Conservation (phyloP, 2,329 filamentous ascomycete species). For the Colletotrichum sansevieriae region DNA sequence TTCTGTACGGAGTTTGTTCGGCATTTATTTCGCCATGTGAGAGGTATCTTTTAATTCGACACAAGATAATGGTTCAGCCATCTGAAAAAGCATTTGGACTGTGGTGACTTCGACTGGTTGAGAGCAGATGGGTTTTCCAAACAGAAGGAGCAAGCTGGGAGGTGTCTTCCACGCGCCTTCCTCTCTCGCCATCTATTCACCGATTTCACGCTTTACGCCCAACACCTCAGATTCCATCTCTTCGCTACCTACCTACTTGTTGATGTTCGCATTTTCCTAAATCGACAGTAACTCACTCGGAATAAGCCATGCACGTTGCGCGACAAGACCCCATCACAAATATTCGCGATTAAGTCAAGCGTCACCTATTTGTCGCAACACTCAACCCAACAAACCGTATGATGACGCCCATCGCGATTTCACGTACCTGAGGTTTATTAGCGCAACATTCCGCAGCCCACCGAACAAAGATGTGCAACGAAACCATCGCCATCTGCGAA, state of each 20-base stretch:
- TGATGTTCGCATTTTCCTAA: too few relatives aligned
- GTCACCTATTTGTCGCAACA: too few relatives aligned
- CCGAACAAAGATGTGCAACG: constrained; percentile 39
- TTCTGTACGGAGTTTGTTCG: constrained; percentile 36
- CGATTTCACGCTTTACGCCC: neutral
- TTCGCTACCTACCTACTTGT: too few relatives aligned
- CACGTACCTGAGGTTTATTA: too few relatives aligned
- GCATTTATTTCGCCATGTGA: constrained; percentile 26
- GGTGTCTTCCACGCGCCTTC: neutral
- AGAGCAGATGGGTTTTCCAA: neutral
- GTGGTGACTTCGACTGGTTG: neutral
- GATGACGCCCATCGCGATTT: too few relatives aligned
- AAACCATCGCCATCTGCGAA: constrained; percentile 40
- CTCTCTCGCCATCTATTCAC: neutral
- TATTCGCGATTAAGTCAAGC: too few relatives aligned
- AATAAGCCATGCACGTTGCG: too few relatives aligned
- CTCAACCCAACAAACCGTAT: too few relatives aligned
- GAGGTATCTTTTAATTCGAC: neutral
- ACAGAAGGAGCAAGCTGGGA: constrained; percentile 3
- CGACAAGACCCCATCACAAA: too few relatives aligned
- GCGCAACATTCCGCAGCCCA: neutral
- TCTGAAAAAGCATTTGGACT: neutral
- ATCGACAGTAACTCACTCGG: too few relatives aligned
- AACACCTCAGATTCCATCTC: too few relatives aligned
- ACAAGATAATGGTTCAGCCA: neutral